Evolutionary conservation across 139 green algal genomes (phyloP).

Genomic region (Coccomyxa sp.): DNA sequence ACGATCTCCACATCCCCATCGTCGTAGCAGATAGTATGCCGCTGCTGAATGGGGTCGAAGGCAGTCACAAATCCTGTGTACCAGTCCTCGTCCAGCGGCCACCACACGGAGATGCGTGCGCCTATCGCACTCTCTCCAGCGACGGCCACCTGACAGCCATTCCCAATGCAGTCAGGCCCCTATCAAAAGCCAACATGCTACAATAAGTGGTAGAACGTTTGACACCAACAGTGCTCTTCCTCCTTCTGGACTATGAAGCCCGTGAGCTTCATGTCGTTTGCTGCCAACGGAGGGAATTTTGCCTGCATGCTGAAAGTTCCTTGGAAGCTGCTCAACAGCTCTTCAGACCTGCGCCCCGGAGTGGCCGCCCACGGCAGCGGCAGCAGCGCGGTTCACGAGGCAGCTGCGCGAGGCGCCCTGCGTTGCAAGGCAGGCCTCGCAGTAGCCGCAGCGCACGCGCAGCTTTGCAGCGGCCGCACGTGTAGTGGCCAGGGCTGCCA

Average conservation of each 20-base stretch:
- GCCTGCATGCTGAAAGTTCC: background rate
- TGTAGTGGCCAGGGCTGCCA: conserved; percentile 23
- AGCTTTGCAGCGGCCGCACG: conserved; percentile 39
- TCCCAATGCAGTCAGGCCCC: background rate
- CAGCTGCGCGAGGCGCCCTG: conserved; percentile 47
- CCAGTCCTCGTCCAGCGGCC: conserved; percentile 47
- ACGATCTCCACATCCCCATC: conserved; percentile 75
- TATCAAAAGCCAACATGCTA: background rate
- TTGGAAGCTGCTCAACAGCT: background rate
- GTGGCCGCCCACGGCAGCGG: conserved; percentile 56
- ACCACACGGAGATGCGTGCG: conserved; percentile 59
- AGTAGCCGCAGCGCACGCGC: conserved; percentile 45
- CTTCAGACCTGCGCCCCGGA: conserved; percentile 33
- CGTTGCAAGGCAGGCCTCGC: conserved; percentile 41
- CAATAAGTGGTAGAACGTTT: background rate
- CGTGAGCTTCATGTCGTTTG: background rate
- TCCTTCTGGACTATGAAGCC: no score
- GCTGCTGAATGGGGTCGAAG: conserved; percentile 55
- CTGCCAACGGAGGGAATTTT: no score
- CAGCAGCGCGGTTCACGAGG: conserved; percentile 62
- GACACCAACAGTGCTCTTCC: background rate
- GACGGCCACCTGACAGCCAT: conserved; percentile 40
- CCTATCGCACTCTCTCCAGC: conserved; percentile 55
- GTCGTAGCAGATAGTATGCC: conserved; percentile 74
- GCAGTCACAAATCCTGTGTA: conserved; percentile 43